Conservation (phyloP, 1,284 basidiomycete species). For the Trichosporon ovoides region DNA sequence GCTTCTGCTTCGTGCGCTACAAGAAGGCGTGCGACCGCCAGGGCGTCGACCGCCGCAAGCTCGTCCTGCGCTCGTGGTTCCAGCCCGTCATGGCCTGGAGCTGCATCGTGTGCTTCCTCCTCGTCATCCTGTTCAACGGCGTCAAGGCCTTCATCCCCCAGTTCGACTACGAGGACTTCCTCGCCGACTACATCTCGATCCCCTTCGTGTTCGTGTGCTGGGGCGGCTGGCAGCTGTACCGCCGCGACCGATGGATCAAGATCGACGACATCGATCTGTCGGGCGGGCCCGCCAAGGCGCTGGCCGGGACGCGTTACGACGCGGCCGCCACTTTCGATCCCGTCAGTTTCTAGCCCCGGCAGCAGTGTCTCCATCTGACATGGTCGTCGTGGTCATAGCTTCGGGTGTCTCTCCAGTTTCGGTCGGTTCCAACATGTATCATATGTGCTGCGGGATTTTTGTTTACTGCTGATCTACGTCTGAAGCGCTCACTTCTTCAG, state of each 20-base stretch:
- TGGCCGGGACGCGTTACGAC: conserved; percentile 15
- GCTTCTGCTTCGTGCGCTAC: conserved; percentile 69
- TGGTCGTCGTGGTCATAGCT: neutral
- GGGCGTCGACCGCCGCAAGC: conserved; percentile 52
- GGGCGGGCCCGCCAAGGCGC: conserved; percentile 12
- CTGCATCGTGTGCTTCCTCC: conserved; percentile 8
- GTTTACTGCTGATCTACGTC: too few relatives aligned
- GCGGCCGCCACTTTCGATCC: neutral
- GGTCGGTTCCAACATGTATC: neutral
- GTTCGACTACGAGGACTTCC: conserved; percentile 27
- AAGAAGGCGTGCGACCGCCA: conserved; percentile 66
- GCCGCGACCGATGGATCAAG: conserved; percentile 4
- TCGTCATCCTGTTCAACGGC: conserved; percentile 15
- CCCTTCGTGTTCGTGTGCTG: conserved; percentile 8
- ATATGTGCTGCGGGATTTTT: neutral
- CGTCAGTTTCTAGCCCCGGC: neutral
- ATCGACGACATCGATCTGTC: conserved; percentile 18
- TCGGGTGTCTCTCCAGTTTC: neutral
- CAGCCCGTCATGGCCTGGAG: conserved; percentile 30
- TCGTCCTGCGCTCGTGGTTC: conserved; percentile 60
- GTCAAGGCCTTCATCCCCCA: conserved; percentile 6
- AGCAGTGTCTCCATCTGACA: neutral
- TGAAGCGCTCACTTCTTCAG: neutral
- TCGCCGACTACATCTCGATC: conserved; percentile 12
- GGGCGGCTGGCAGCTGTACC: conserved; percentile 5